Evolutionary conservation across 2,329 filamentous ascomycete genomes (phyloP).

Genomic region (Aspergillus neotritici): DNA sequence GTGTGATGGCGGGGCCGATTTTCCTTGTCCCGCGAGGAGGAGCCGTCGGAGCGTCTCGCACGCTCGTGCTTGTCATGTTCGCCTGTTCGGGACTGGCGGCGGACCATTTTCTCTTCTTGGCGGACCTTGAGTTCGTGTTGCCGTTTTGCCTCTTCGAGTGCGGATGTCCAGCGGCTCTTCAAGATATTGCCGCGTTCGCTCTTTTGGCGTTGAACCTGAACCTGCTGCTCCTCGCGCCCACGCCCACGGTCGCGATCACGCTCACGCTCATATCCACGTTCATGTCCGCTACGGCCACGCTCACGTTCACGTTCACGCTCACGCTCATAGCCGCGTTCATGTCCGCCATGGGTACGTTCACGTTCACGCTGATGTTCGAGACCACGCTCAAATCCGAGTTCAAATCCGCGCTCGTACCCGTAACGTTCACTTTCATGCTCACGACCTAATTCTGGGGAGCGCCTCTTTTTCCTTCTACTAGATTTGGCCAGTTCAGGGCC

Average conservation of each 20-base stretch:
- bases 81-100: conserved; percentile 11
- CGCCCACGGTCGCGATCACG: too few species aligned
- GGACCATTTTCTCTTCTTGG: conserved; percentile 15
- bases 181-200: conserved; percentile 26
- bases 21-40: conserved; percentile 7
- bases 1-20: conserved; percentile 11
- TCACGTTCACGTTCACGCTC: too few species aligned
- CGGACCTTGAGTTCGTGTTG: conserved; percentile 31
- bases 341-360: too few species aligned
- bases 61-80: conserved; percentile 8
- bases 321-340: too few species aligned
- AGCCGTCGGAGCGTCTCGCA: conserved; percentile 8
- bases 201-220: conserved; percentile 23
- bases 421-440: conserved; percentile 14
- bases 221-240: too few species aligned
- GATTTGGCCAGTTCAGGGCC: conserved; percentile 10
- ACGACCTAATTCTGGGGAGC: conserved; percentile 24
- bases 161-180: conserved; percentile 30
- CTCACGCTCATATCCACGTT: too few species aligned
- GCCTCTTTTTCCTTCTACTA: conserved; percentile 29
- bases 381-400: too few species aligned
- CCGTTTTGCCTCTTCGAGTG: conserved; percentile 32
- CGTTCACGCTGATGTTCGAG: too few species aligned
- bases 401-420: too few species aligned
- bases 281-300: too few species aligned